Evolutionary conservation across 2,329 filamentous ascomycete genomes (phyloP), one percentile per base, ranked within the genome.

Genomic region (Amesomyces nigricolor): DNA sequence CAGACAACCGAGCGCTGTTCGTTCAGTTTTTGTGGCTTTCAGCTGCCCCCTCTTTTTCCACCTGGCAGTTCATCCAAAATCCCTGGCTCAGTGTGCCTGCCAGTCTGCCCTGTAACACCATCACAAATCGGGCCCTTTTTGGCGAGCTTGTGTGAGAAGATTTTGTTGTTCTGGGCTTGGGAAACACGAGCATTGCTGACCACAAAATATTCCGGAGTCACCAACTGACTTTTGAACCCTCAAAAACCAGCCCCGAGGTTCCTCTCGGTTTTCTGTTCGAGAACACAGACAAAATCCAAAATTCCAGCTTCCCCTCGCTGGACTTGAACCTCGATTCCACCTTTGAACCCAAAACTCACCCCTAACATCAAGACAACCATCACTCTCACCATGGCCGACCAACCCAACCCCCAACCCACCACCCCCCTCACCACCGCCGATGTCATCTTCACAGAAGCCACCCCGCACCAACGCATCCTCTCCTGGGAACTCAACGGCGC

Each of bases 401-500:
- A 45, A n/a, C 38, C 39, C 16, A 42, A 19, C 4, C 35, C 50
- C 26, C 17, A 30, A 10, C 2, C 19, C n/a, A 4, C 37, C 32
- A 19, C 45, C 13, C 46, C 44, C 35, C 40, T 57, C 48, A 52
- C 56, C 38, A 19, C 14, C 6, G 38, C 49, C 30, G 63, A 69
- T 39, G 61, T 69, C 3, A 56, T 66, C 53, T 66, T 70, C 56
- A 57, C 64, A n/a, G 51, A 62, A 13, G 67, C 68, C 16, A 67
- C 64, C 16, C 63, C 66, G 13, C 56, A 60, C 7, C 65, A 69
- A 56, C 65, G 64, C 14, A 63, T 52, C 32, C 62, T 65, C 13
- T 61, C 64, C 45, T 69, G 68, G 67, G 58, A 63, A 48, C 65
- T 70, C 48, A 70, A 69, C 56, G 64, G 66, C 59, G 61, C 61